Evolutionary conservation across 805 yeast genomes (phyloP), one percentile per base, ranked within the genome.

Genomic region (Grigorovia jiainica): DNA sequence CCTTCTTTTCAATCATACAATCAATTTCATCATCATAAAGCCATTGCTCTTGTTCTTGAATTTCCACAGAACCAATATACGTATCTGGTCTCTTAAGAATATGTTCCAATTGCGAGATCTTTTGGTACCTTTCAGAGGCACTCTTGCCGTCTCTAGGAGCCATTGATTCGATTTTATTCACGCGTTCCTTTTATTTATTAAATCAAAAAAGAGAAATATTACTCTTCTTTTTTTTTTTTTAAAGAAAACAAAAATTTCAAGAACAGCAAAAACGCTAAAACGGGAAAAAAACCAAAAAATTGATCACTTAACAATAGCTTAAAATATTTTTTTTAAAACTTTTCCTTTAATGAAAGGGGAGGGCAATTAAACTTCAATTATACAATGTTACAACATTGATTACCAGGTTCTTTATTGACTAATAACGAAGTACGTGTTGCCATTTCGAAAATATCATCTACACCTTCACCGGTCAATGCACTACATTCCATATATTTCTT

Each of bases 11-110:
- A 13, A 58, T 72, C 84, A 83, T 78, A 10, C 75, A 66, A 38
- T 75, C 72, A 1, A 73, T 66, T 36, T 74, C 81, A 36, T 75
- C 78, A 58, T 87, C 85, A 54, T 72, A 80, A 31, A 87, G 73
- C 98, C 98, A 92, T 77, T 86, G 82, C 40, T 77, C 78, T 41
- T 82, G 74, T 43, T 78, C 81, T 41, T 82, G 78, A 41, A 73
- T 75, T 64, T 92, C 99, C 19, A 89, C 82, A 2, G 97, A 87
- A 5, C 99, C 99, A 52, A 92, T 81, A 64, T 92, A 92, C 3
- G 98, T 90, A 62, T 92, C 99, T 1, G 99, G 99, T 63, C 99
- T 81, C 63, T 87, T 87, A 56, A 92, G 71, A 43, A 92, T 90
- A 71, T 92, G 99, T 58, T 92, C 97, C 54, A 92, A 71, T 64